These are phyloP conservation scores for Tolypocladium nubicola DNA, from an alignment of 2,329 filamentous ascomycete genomes.

Conservation along the genomic window DNA sequence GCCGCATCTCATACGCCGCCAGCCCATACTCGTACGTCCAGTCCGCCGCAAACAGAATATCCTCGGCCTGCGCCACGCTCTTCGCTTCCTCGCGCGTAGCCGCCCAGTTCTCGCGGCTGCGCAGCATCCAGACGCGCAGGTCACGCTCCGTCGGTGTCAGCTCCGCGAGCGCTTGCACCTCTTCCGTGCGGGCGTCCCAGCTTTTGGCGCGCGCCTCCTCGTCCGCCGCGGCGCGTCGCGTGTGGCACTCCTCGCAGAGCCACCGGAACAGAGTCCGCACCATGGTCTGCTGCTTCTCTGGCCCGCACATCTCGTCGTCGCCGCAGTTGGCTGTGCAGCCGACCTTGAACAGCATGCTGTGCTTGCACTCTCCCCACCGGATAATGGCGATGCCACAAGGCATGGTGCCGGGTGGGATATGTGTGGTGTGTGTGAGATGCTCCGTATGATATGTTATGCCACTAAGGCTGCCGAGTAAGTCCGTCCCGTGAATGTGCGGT, in stretches of 20 bases:
- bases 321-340: conserved; percentile 16
- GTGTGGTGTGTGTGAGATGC: neutral
- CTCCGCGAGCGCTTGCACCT: no score
- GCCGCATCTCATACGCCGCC: conserved; percentile 10
- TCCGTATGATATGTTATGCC: neutral
- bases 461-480: neutral
- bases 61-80: conserved; percentile 9
- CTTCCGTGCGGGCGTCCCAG: conserved; percentile 4
- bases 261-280: conserved; percentile 13
- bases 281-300: conserved; percentile 8
- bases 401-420: conserved; percentile 8
- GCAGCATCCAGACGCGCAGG: neutral
- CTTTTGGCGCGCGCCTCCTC: conserved; percentile 3
- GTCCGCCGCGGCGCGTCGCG: neutral
- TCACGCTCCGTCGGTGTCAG: neutral
- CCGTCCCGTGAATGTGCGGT: no score
- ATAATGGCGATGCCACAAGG: conserved; percentile 18
- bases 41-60: conserved; percentile 14
- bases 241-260: conserved; percentile 17
- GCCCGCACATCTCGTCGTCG: conserved; percentile 9
- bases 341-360: conserved; percentile 15
- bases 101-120: conserved; percentile 1
- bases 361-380: conserved; percentile 13
- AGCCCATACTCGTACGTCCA: conserved; percentile 16
- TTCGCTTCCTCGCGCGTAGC: conserved; percentile 3